Evolutionary conservation across 2,329 filamentous ascomycete genomes (phyloP), one percentile per base, ranked within the genome.

Genomic region (Monosporascus sp.): DNA sequence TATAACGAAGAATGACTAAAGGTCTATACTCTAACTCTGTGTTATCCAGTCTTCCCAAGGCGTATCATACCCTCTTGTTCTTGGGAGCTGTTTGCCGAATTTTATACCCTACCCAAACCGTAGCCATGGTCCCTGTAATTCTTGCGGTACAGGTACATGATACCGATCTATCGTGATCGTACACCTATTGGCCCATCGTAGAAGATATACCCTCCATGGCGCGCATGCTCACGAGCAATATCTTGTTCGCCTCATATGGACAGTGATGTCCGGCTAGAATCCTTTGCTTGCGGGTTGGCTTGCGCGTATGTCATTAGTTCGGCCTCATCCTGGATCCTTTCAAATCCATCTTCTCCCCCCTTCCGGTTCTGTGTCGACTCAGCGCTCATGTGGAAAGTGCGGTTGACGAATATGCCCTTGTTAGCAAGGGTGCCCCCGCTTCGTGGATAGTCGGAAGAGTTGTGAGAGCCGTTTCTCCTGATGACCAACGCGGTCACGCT

Each of bases 371-470:
- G 17, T 27, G 22, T 31, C 16, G 43, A 14, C 22, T 41, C 36
- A 24, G 56, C 54, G 9, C 47, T 37, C 37, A 68, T 59, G 1
- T 65, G 62, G 31, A 63, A 66, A 7, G 66, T 64, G 3, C 63
- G 59, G 5, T 66, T 68, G 55, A 69, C 20, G 48, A 66, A 59
- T 6, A 69, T 69, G n/a, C 50, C 52, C 6, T 53, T 52, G 0
- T 49, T 60, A 0, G 59, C 56, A 43, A 54, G 56, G 16, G 49
- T 59, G 44, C 37, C 19, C 14, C 66, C 58, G 9, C 8, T 44
- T 59, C n/a, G 4, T 59, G 60, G 38, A 16, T 64, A 68, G 0
- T 61, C 56, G 16, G 64, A 63, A 4, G 59, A 59, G 14, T 16
- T n/a, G 8, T 46, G 0, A 17, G 9, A 14, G 22, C 8, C 26